Base-by-base conservation (phyloP, 83 land plant genomes). In the Isoetes engelmannii region DNA sequence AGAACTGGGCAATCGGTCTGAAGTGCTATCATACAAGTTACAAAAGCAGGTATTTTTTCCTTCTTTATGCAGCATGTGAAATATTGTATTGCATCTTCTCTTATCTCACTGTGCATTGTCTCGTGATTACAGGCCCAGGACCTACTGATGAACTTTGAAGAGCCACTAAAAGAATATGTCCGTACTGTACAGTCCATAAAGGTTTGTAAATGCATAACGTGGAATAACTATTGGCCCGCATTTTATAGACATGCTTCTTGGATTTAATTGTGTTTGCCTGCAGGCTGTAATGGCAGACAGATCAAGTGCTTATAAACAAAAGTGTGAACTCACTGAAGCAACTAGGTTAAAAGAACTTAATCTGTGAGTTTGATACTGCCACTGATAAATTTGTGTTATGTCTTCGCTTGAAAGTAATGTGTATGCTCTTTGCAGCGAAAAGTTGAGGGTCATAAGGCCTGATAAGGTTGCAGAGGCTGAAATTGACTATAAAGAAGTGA, bases 141-240 rank as follows among this genome's bases (percentile, higher is more conserved):
- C 66, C 82, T 94, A 46, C 47, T 94, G 55, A 80, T 94, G 88
- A 82, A 83, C 48, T 94, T 94, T 74, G 99, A 94, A 79, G 97
- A 94, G 80, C 97, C 99, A 8, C 75, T 94, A 62, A 94, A 94
- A 74, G 96, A 94, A 80, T 94, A 90, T 82, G 92, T 94, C 47
- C 93, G 86, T 18, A 86, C 87, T 13, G 92, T 94, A 45, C 99
- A 94, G 60, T 83, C 92, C 17, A 88, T 94, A 15, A 94, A 94
- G 96, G 99, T 90, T n/a, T n/a, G n/a, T n/a, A n/a, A n/a, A n/a
- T n/a, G n/a, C n/a, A n/a, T n/a, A n/a, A n/a, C n/a, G n/a, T n/a
- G n/a, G n/a, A 67, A 45, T 55, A 59, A 51, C 47, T 59, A 44
- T 8, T 6, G 37, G 47, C 57, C 54, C 5, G 13, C 46, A 53